phyloP scores from a whole-genome alignment of 2,329 filamentous ascomycete genomes.

The Aureobasidium namibiae region DNA sequence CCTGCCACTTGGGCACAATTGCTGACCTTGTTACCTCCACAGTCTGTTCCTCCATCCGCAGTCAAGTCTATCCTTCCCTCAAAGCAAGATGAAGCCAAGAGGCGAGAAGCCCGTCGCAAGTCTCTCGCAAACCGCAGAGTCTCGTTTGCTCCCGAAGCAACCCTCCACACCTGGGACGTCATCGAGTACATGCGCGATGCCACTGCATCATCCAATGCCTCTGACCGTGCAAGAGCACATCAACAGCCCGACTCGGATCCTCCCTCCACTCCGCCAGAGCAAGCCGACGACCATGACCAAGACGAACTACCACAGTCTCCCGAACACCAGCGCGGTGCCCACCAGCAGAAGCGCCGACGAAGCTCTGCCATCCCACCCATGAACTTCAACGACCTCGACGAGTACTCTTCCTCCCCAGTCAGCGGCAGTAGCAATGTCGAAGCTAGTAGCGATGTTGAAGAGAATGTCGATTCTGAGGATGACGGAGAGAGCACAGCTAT shows the following conservation, averaged over 20 bases:
- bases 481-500: constrained; percentile 64
- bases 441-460: constrained; percentile 44
- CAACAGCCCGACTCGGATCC: constrained; percentile 43
- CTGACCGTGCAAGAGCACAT: constrained; percentile 56
- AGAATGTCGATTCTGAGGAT: constrained; percentile 42
- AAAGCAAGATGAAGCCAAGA: constrained; percentile 52
- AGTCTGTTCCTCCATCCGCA: constrained; percentile 38
- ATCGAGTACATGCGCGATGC: constrained; percentile 84
- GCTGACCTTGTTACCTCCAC: neutral
- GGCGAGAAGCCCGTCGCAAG: constrained; percentile 82
- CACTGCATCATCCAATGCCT: constrained; percentile 62
- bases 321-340: constrained; percentile 55
- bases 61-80: constrained; percentile 50
- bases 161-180: constrained; percentile 93
- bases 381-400: constrained; percentile 57
- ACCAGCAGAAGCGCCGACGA: constrained; percentile 53
- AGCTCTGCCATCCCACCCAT: constrained; percentile 60
- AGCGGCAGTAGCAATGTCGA: constrained; percentile 46
- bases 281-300: constrained; percentile 51
- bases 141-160: constrained; percentile 94
- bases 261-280: constrained; percentile 55
- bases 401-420: constrained; percentile 70
- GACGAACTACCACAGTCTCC: constrained; percentile 47
- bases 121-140: constrained; percentile 86
- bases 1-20: neutral